These are phyloP conservation scores for Paramecium sexaurelia DNA, from an alignment of 73 alveolate genomes.

Conservation along the genomic window DNA sequence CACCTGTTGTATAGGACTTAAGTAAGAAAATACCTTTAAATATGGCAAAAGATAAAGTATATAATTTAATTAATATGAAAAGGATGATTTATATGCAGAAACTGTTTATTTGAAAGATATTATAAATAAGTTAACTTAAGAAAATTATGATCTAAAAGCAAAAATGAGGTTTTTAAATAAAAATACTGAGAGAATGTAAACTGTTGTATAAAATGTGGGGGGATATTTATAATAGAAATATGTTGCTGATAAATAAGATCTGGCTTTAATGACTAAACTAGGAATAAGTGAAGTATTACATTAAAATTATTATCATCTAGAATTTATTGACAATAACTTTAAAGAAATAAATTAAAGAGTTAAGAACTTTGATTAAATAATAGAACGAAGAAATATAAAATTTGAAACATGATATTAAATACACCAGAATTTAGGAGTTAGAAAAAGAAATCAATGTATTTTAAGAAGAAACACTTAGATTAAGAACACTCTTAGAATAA, in stretches of 20 bases:
- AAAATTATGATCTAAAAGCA: slow-evolving; percentile 50
- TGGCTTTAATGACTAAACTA: slow-evolving; percentile 31
- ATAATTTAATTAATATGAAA: background rate
- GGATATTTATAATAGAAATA: slow-evolving; percentile 20
- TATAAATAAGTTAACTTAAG: slow-evolving; percentile 34
- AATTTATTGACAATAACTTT: slow-evolving; percentile 46
- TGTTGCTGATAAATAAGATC: slow-evolving; percentile 12
- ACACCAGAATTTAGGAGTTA: slow-evolving; percentile 11
- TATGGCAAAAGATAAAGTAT: slow-evolving; percentile 25
- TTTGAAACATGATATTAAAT: slow-evolving; percentile 45
- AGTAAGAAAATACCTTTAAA: slow-evolving; percentile 8
- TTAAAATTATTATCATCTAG: background rate
- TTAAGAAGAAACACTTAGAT: background rate
- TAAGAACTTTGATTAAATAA: background rate
- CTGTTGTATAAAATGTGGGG: slow-evolving; percentile 27
- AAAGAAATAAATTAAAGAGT: slow-evolving; percentile 22
- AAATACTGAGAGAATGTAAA: slow-evolving; percentile 34
- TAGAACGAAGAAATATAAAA: background rate
- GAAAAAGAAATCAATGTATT: slow-evolving; percentile 4
- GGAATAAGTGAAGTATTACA: slow-evolving; percentile 50
- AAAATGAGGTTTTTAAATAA: background rate
- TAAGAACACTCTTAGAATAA: background rate
- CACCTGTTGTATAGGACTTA: slow-evolving; percentile 46
- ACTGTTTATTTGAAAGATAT: slow-evolving; percentile 40
- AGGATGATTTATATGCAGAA: slow-evolving; percentile 53